Base-by-base conservation (phyloP, 2,329 filamentous ascomycete genomes). In the Alternaria ethzedia region DNA sequence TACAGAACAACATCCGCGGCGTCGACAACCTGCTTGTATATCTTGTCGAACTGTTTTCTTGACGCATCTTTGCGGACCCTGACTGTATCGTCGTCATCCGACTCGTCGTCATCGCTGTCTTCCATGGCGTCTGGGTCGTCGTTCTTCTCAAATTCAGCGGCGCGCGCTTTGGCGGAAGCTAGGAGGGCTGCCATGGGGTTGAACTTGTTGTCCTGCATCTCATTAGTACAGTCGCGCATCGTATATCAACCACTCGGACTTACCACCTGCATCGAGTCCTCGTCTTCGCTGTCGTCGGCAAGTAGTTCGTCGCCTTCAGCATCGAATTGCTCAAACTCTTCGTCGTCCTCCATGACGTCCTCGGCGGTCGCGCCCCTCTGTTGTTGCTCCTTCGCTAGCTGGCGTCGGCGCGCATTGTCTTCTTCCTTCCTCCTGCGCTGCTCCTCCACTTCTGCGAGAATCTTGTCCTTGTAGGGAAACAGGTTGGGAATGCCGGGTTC, bases 401-500 rank as follows among this genome's bases (percentile, higher is more conserved):
- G 92, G 67, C 88, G 88, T 73, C 88, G 86, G 77, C 87, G 85
- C 61, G 87, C 86, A 76, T 67, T 72, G 41, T 97, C 93, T 76
- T 97, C 94, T 68, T 89, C 89, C 84, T 95, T 97, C 79, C 88
- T 84, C 70, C 90, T 84, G 77, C 91, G 91, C 74, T 89, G 91
- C 82, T 97, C 93, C 83, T 99, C 96, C 73, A 99, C 96, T 82
- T 99, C 94, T 62, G 94, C 89, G 32, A 99, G 87, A 26, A 99
- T 88, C 85, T 91, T 94, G 80, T 97, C 94, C 84, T 99, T 99
- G 86, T 96, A 97, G 1, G 96, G 96, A 83, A 97, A 99, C 36
- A 97, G 83, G 78, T 98, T 99, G 44, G 96, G 96, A 66, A 99
- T 97, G 52, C 96, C 96, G 23, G 95, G 96, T 75, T 99, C 96